phyloP scores from a whole-genome alignment of 2,329 filamentous ascomycete species.

The Colletotrichum kahawae region DNA sequence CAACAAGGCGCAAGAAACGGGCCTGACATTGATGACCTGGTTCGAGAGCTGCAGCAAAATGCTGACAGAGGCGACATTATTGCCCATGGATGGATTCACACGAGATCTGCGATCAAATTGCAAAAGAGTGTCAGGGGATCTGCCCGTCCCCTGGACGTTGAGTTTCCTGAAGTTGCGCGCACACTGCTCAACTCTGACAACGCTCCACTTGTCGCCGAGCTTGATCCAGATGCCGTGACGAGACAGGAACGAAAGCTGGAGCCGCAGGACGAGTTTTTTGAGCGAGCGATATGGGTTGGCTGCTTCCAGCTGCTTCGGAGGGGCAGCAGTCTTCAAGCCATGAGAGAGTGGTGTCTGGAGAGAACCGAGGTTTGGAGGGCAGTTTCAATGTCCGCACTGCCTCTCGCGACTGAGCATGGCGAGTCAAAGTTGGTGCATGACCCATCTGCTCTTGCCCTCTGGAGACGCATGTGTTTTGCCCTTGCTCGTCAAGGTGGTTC shows the following conservation, averaged over 20 bases:
- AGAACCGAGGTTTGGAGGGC: conserved; percentile 90
- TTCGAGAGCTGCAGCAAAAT: conserved; percentile 75
- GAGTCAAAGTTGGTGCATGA: conserved; percentile 44
- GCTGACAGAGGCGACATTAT: conserved; percentile 83
- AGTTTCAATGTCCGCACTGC: conserved; percentile 77
- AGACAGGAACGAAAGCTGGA: conserved; percentile 80
- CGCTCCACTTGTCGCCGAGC: conserved; percentile 77
- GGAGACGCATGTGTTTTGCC: conserved; percentile 79
- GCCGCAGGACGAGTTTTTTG: conserved; percentile 84
- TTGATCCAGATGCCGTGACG: conserved; percentile 89
- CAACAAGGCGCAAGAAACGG: conserved; percentile 76
- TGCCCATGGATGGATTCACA: conserved; percentile 91
- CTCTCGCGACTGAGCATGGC: conserved; percentile 54
- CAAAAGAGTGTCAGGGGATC: conserved; percentile 73
- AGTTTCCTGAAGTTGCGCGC: conserved; percentile 59
- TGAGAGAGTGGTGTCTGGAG: conserved; percentile 86
- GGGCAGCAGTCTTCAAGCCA: conserved; percentile 74
- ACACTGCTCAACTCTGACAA: conserved; percentile 64
- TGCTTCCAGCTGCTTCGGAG: conserved; percentile 91
- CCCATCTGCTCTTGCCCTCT: conserved; percentile 62
- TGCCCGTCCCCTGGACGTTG: conserved; percentile 57
- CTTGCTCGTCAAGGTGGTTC: conserved; percentile 71
- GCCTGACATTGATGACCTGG: conserved; percentile 76
- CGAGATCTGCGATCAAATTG: conserved; percentile 86
- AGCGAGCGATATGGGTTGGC: conserved; percentile 90